Evolutionary conservation across 148 eudicot genomes (phyloP).

Genomic region (Nepenthes gracilis): DNA sequence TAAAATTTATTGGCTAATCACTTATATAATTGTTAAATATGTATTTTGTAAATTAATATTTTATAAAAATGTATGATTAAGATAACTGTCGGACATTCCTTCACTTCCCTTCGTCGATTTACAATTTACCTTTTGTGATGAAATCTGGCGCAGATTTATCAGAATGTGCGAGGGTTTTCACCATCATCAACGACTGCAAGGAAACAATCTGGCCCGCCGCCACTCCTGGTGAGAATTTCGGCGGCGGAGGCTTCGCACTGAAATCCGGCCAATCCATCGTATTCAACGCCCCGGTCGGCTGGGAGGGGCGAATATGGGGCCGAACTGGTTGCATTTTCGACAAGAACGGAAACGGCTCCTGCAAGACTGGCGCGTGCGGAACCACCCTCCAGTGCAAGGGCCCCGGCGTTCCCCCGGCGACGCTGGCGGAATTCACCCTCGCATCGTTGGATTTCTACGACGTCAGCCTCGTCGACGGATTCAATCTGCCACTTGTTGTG

Average conservation of each 20-base stretch:
- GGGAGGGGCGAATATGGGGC: slow-evolving; percentile 65
- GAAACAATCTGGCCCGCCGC: slow-evolving; percentile 70
- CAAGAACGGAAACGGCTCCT: slow-evolving; percentile 32
- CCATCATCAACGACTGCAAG: slow-evolving; percentile 43
- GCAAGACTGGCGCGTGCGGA: slow-evolving; percentile 59
- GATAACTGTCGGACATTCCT: too few species aligned
- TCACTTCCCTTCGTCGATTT: too few species aligned
- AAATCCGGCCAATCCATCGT: slow-evolving; percentile 27
- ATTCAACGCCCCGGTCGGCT: slow-evolving; percentile 41
- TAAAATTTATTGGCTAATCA: too few species aligned
- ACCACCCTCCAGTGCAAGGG: slow-evolving; percentile 31
- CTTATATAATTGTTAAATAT: too few species aligned
- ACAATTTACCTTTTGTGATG: too few species aligned
- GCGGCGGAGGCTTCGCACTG: slow-evolving; percentile 46
- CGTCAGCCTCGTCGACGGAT: slow-evolving; percentile 90
- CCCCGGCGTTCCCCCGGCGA: slow-evolving; percentile 39
- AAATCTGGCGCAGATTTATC: slow-evolving; percentile 30
- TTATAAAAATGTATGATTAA: too few species aligned
- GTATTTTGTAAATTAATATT: too few species aligned
- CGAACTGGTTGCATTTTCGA: slow-evolving; percentile 63
- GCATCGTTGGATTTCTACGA: slow-evolving; percentile 56
- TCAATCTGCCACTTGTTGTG: slow-evolving; percentile 57
- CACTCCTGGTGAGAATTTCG: slow-evolving; percentile 35
- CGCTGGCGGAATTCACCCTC: slow-evolving; percentile 77
- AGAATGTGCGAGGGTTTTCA: slow-evolving; percentile 37